Conservation (phyloP, 352 stramenopile species). For the Blastocystis sp. region DNA sequence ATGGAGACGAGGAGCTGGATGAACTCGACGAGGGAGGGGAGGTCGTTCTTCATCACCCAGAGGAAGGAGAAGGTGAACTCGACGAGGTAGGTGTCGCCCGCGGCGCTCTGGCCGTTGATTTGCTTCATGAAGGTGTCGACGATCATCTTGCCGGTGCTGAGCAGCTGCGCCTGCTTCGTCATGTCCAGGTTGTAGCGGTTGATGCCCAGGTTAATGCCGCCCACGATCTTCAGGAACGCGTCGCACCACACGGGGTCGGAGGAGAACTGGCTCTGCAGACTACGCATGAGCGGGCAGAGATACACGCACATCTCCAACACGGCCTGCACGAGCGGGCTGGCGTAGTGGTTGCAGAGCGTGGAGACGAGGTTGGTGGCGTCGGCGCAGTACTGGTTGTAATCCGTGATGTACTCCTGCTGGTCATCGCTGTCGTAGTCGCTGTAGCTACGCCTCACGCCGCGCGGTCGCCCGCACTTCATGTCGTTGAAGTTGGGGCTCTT, state of each 20-base stretch:
- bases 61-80: conserved; percentile 41
- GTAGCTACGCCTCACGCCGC: neutral
- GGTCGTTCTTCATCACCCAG: conserved; percentile 54
- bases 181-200: conserved; percentile 15
- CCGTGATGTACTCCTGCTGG: conserved; percentile 19
- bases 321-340: neutral
- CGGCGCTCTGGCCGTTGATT: neutral
- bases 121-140: conserved; percentile 18
- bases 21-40: neutral
- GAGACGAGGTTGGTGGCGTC: neutral
- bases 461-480: conserved; percentile 4
- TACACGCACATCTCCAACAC: conserved; percentile 9
- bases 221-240: conserved; percentile 20
- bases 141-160: conserved; percentile 18
- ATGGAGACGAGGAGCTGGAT: conserved; percentile 8
- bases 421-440: conserved; percentile 13
- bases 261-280: conserved; percentile 17
- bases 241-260: neutral
- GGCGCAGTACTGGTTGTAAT: conserved; percentile 29
- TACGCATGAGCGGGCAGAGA: neutral
- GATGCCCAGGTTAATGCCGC: conserved; percentile 44
- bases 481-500: conserved; percentile 10
- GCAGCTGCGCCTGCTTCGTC: conserved; percentile 27
- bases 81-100: neutral
- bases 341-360: neutral